These are phyloP conservation scores for Eryngium alpinum DNA, from an alignment of 140 eudicot genomes.

Conservation along the genomic window DNA sequence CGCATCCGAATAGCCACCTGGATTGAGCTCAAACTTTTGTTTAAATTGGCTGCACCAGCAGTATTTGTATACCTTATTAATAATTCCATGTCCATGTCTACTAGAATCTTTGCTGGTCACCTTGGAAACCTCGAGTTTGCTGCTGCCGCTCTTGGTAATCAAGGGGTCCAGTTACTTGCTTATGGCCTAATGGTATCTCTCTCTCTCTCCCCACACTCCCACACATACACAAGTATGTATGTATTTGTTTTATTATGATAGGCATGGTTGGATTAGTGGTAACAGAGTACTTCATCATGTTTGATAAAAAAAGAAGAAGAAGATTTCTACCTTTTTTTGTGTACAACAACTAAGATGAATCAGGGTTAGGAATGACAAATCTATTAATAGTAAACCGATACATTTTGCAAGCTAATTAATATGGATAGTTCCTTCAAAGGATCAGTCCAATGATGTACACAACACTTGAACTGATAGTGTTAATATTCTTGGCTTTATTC, in stretches of 20 bases:
- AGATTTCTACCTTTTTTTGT: too few species aligned
- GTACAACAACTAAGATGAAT: too few species aligned
- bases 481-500: neutral
- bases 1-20: constrained; percentile 28
- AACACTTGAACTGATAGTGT: too few species aligned
- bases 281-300: too few species aligned
- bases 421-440: too few species aligned
- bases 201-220: neutral
- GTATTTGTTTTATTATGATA: neutral
- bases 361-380: too few species aligned
- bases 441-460: too few species aligned
- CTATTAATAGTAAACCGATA: too few species aligned
- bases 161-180: constrained; percentile 56
- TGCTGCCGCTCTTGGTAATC: constrained; percentile 58
- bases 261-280: too few species aligned
- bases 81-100: constrained; percentile 53
- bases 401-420: too few species aligned
- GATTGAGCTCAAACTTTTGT: constrained; percentile 40
- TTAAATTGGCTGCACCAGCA: constrained; percentile 49
- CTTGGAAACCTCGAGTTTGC: constrained; percentile 61
- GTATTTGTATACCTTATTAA: constrained; percentile 54
- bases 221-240: neutral
- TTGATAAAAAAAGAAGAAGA: too few species aligned
- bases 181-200: constrained; percentile 53
- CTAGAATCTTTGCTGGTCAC: constrained; percentile 60